Evolutionary conservation across 169 alveolate genomes (phyloP).

Genomic region (Fabrea salina): DNA sequence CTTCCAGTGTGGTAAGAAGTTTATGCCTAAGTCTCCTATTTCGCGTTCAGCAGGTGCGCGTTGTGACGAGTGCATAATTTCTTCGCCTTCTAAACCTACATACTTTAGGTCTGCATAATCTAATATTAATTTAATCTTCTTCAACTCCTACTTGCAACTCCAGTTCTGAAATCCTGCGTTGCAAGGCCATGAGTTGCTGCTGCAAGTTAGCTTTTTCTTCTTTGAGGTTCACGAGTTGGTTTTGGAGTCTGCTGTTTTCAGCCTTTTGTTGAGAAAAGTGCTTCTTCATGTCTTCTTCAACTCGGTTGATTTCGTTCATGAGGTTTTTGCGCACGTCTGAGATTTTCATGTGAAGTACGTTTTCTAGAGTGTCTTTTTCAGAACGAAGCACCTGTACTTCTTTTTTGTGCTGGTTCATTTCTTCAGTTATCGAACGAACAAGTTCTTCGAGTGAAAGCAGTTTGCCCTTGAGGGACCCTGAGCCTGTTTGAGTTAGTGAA

Average conservation of each 20-base stretch:
- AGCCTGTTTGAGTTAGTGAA: background rate
- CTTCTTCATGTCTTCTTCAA: slow-evolving; percentile 86
- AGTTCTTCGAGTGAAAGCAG: slow-evolving; percentile 67
- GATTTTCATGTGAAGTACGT: slow-evolving; percentile 74
- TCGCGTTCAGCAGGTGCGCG: background rate
- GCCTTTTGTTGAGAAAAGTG: slow-evolving; percentile 79
- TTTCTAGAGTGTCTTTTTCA: slow-evolving; percentile 80
- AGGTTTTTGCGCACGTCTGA: slow-evolving; percentile 79
- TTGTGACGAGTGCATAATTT: background rate
- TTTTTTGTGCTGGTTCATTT: slow-evolving; percentile 76
- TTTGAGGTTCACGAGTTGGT: slow-evolving; percentile 82
- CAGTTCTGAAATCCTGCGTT: slow-evolving; percentile 83
- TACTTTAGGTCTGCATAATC: no score
- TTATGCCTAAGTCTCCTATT: background rate
- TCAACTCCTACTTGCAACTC: slow-evolving; percentile 86
- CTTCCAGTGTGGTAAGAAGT: background rate
- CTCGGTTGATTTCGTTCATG: slow-evolving; percentile 73
- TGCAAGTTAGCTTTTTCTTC: slow-evolving; percentile 86
- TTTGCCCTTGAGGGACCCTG: slow-evolving; percentile 74
- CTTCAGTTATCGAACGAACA: slow-evolving; percentile 69
- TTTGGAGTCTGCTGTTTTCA: slow-evolving; percentile 82
- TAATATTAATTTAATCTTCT: no score
- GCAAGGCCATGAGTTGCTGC: slow-evolving; percentile 74
- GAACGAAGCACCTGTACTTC: slow-evolving; percentile 74
- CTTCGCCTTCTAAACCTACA: no score